Base-by-base conservation (phyloP, 495 filamentous ascomycete species). In the Aspergillus sclerotioniger region DNA sequence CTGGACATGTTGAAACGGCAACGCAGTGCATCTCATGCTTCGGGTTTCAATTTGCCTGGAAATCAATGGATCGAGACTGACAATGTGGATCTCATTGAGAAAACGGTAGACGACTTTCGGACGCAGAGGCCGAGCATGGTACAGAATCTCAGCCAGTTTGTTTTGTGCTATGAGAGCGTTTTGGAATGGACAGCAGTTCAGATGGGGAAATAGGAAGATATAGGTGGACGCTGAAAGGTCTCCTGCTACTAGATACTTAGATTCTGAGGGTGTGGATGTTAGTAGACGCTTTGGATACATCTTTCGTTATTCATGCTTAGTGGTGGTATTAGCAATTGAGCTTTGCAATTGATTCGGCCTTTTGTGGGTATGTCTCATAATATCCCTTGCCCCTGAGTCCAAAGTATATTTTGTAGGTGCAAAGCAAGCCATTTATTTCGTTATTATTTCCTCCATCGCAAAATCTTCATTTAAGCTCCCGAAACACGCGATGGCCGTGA, bases 111-210 rank as follows among this genome's bases (percentile, higher is more conserved):
- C 61, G 91, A 97, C 66, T 95, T 98, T 66, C 80, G 94, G 32
- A 79, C 78, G 8, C 95, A 98, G 73, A 77, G 94, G 56, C 72
- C 96, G 7, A 96, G 91, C 74, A 98, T 98, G 94, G 93, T 98
- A 53, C 94, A 98, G 73, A 96, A 89, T 62, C 76, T 98, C 59
- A 83, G 90, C 59, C 94, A 98, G 72, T 98, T 87, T 72, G 93
- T 96, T 54, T 82, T 98, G 39, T 98, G 94, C 67, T 98, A 98
- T 69, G 94, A 98, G 73, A 95, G 89, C 28, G 82, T 97, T 8
- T 74, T 96, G 43, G 94, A 98, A 72, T 98, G 94, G 94, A 72
- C 92, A 16, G 75, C 78, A 43, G 75, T 74, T 53, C 76, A 83
- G 68, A 73, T 67, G 60, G 49, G 16, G 63, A n/a, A 51, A 43